Conservation (phyloP, 2,329 filamentous ascomycete species). For the Paramyrothecium roridum region DNA sequence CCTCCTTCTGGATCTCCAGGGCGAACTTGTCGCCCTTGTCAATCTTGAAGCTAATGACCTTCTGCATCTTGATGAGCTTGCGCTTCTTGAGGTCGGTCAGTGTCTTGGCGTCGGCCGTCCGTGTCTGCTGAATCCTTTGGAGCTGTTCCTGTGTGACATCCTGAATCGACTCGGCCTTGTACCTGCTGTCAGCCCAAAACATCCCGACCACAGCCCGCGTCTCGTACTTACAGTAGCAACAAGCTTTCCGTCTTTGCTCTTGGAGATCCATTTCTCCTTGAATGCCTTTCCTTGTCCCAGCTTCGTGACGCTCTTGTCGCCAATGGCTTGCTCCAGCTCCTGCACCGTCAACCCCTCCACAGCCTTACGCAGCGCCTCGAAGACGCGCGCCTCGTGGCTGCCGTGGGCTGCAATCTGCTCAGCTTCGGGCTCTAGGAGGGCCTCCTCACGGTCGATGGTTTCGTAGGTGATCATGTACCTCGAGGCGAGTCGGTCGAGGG, state of each 20-base stretch:
- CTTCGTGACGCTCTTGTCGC: slow-evolving; percentile 71
- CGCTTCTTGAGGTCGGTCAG: slow-evolving; percentile 85
- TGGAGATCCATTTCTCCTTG: slow-evolving; percentile 70
- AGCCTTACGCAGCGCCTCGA: slow-evolving; percentile 67
- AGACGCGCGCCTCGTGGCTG: slow-evolving; percentile 80
- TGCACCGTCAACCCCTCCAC: slow-evolving; percentile 78
- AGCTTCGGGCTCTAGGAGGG: slow-evolving; percentile 71
- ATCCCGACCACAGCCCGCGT: neutral
- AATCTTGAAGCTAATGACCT: slow-evolving; percentile 81
- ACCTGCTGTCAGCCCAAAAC: slow-evolving; percentile 1
- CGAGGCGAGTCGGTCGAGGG: slow-evolving; percentile 80
- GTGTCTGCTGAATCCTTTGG: slow-evolving; percentile 66
- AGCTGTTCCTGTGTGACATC: slow-evolving; percentile 79
- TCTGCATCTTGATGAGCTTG: slow-evolving; percentile 81
- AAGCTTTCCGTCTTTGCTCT: slow-evolving; percentile 55
- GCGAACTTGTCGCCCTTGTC: slow-evolving; percentile 86
- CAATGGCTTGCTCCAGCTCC: slow-evolving; percentile 67
- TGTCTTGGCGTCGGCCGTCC: slow-evolving; percentile 71
- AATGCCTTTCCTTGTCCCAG: slow-evolving; percentile 95
- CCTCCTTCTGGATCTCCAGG: slow-evolving; percentile 83
- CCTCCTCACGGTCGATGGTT: slow-evolving; percentile 75
- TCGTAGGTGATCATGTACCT: slow-evolving; percentile 86
- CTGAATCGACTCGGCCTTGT: slow-evolving; percentile 66
- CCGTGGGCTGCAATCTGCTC: slow-evolving; percentile 70
- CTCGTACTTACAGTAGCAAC: slow-evolving; percentile 44